Evolutionary conservation across 306 rosid genomes (phyloP).

Genomic region (Pterocarpus macrocarpus): DNA sequence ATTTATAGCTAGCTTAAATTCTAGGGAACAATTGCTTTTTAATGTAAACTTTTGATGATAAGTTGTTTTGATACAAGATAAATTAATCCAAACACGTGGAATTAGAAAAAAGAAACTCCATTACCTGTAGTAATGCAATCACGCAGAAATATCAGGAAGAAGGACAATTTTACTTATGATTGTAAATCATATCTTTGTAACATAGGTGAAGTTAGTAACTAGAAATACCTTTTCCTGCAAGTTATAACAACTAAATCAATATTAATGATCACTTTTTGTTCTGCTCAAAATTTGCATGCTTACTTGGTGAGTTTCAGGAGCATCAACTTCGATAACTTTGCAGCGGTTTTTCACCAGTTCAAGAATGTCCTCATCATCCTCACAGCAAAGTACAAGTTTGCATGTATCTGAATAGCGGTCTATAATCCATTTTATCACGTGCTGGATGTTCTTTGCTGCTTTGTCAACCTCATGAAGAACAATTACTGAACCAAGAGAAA

Average conservation of each 20-base stretch:
- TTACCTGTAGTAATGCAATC: too few relatives aligned
- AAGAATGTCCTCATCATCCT: constrained; percentile 68
- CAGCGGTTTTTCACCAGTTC: constrained; percentile 68
- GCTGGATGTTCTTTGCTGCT: constrained; percentile 74
- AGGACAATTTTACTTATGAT: too few relatives aligned
- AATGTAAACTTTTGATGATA: too few relatives aligned
- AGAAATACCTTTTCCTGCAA: neutral
- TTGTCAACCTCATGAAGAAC: constrained; percentile 79
- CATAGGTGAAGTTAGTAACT: too few relatives aligned
- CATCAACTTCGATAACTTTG: constrained; percentile 65
- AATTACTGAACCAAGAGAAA: constrained; percentile 60
- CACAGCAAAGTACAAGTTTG: constrained; percentile 76
- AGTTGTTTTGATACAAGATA: too few relatives aligned
- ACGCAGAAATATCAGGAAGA: too few relatives aligned
- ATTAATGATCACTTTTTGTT: neutral
- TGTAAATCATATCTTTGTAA: too few relatives aligned
- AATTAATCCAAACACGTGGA: too few relatives aligned
- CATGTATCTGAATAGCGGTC: constrained; percentile 83
- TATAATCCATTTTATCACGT: constrained; percentile 86
- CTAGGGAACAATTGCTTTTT: too few relatives aligned
- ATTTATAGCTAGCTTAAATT: too few relatives aligned
- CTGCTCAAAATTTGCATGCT: constrained; percentile 33
- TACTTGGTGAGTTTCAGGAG: constrained; percentile 81
- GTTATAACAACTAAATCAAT: neutral
- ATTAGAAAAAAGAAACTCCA: too few relatives aligned